phyloP scores from a whole-genome alignment of 345 rosid genomes.

The Citrus unshiu region DNA sequence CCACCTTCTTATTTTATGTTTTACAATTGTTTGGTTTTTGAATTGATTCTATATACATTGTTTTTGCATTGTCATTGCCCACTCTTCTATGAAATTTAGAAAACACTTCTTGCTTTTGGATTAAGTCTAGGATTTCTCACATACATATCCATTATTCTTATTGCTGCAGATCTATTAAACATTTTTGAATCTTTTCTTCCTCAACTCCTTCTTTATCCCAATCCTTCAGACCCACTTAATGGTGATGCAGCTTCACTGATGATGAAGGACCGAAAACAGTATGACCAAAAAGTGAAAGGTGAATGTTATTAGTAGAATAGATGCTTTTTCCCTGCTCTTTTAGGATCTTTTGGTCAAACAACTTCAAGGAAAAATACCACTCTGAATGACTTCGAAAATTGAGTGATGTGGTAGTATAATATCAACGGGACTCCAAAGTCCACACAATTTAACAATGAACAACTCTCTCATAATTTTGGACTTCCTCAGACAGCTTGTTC shows the following conservation, averaged over 20 bases:
- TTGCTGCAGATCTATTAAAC: conserved; percentile 60
- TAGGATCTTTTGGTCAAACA: not conserved
- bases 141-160: not conserved
- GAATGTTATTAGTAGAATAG: conserved; percentile 4
- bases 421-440: not conserved
- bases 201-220: conserved; percentile 68
- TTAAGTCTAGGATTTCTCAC: not conserved
- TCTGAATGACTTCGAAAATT: not conserved
- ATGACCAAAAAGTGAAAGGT: conserved; percentile 77
- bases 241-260: conserved; percentile 72
- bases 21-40: not conserved
- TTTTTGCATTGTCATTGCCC: not conserved
- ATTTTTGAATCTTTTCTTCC: conserved; percentile 72
- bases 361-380: not conserved
- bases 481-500: not conserved
- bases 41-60: not conserved
- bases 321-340: not conserved
- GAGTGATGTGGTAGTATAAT: not conserved
- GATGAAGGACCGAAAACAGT: conserved; percentile 60
- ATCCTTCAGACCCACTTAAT: conserved; percentile 67
- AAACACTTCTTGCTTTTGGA: not conserved
- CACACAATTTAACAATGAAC: not conserved
- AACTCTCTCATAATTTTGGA: not conserved
- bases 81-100: not conserved
- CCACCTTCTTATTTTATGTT: not conserved